Evolutionary conservation across 2,329 filamentous ascomycete species (phyloP), one percentile per base, ranked within the genome.

Genomic region (Fusarium brachygibbosum): DNA sequence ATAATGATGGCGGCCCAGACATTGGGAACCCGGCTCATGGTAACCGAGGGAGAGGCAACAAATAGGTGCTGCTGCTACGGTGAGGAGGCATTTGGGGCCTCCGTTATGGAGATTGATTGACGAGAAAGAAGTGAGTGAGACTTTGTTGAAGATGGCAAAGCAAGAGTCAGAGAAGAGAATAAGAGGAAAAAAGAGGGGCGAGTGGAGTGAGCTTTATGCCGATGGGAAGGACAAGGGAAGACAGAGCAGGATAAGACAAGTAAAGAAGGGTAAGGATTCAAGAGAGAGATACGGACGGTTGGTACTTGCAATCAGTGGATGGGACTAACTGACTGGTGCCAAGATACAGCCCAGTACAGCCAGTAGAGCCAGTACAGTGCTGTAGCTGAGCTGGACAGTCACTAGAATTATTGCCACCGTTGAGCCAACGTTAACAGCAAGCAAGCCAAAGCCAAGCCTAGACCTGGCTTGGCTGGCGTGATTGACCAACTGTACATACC

Each of bases 21-120:
- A 58, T 73, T 73, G 4, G 70, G 65, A 28, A 71, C 51, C 29
- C 69, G 58, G 40, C 69, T 57, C 65, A 66, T 58, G 65, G 69
- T 72, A 42, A 35, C 58, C 31, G 58, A 41, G 38, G 49, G 31
- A 28, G 23, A 25, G 25, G 45, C 21, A 60, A 32, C 46, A 32
- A 44, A 19, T 29, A 31, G 48, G 7, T 25, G 19, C 41, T 25
- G 19, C 41, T 44, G 44, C 41, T 63, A 16, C 17, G 14, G 41
- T 21, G 50, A 10, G 17, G 56, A 66, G 58, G 44, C 64, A 68
- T 68, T 44, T 56, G 56, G 42, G 28, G 42, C 42, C 48, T 38
- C 48, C 46, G 10, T 31, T 9, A 31, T 25, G 42, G n/a, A 19
- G 42, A 45, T 19, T 32, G 42, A 21, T 37, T 35, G 46, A 19